Base-by-base conservation (phyloP, 495 filamentous ascomycete species). In the Cairneyella variabilis region DNA sequence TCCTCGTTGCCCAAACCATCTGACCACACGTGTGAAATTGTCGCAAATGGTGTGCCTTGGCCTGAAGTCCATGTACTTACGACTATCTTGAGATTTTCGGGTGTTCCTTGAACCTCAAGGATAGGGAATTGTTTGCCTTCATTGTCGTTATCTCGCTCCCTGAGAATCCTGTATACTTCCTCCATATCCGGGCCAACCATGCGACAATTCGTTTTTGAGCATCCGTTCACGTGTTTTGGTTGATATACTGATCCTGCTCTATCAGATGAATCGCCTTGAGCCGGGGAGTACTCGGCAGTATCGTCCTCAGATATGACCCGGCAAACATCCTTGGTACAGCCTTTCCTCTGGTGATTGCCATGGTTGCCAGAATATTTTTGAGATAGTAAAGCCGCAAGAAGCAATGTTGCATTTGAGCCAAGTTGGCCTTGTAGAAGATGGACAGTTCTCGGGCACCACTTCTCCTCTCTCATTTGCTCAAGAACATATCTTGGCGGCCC, bases 11-110 rank as follows among this genome's bases (percentile, higher is more conserved):
- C 49, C 3, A 20, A 44, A 0, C 49, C 49, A 22, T 53, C 49
- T 12, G 49, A 43, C 49, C 49, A 53, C 16, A 53, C 49, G 28
- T 53, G 49, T 3, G 38, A 43, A 16, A 53, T 9, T 11, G 38
- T 53, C 2, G 25, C 49, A 20, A 20, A 53, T 18, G 38, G 14
- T 8, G n/a, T 41, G n/a, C n/a, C n/a, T n/a, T n/a, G n/a, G n/a
- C n/a, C n/a, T n/a, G n/a, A n/a, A n/a, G n/a, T n/a, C n/a, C n/a
- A n/a, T n/a, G n/a, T n/a, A n/a, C n/a, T n/a, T n/a, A n/a, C n/a
- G n/a, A n/a, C n/a, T n/a, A n/a, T n/a, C n/a, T n/a, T n/a, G n/a
- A n/a, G n/a, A n/a, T n/a, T n/a, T n/a, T n/a, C n/a, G n/a, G n/a
- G n/a, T 6, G 18, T 5, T 18, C 17, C 23, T 7, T 41, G 8